These are phyloP conservation scores for Marasmius oreades DNA, from an alignment of 1,284 basidiomycete genomes.

Conservation along the genomic window DNA sequence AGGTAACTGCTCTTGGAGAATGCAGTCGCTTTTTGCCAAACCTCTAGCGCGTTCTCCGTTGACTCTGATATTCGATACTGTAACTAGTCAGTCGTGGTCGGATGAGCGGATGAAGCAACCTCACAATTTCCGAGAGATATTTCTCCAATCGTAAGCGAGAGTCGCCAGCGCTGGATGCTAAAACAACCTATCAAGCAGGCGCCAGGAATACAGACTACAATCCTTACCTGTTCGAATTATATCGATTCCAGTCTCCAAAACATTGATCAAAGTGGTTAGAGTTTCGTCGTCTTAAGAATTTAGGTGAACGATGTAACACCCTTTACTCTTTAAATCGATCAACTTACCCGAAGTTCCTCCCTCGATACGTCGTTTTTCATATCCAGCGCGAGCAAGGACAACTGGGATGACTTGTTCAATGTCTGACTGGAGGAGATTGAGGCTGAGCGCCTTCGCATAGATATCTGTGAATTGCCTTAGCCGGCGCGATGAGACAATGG, in stretches of 20 bases:
- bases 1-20: constrained; percentile 68
- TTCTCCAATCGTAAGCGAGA: constrained; percentile 74
- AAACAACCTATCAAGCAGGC: neutral
- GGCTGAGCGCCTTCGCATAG: constrained; percentile 53
- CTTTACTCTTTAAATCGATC: no score
- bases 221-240: constrained; percentile 52
- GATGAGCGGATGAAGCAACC: constrained; percentile 24
- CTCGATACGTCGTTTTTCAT: constrained; percentile 54
- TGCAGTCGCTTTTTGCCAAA: constrained; percentile 64
- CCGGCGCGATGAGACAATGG: constrained; percentile 6
- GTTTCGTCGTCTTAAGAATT: constrained; percentile 39
- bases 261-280: constrained; percentile 47
- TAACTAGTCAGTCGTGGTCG: constrained; percentile 14
- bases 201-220: neutral
- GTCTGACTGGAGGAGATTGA: constrained; percentile 51
- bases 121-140: constrained; percentile 70
- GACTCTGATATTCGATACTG: constrained; percentile 48
- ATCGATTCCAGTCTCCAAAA: constrained; percentile 58
- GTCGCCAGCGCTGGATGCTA: constrained; percentile 48
- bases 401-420: constrained; percentile 67
- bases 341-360: constrained; percentile 39
- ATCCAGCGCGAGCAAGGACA: constrained; percentile 63
- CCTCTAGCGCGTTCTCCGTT: constrained; percentile 47
- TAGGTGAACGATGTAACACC: constrained; percentile 4
- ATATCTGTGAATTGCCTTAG: constrained; percentile 37